phyloP scores from a whole-genome alignment of 352 stramenopile genomes.

The Globisporangium cederbergense region DNA sequence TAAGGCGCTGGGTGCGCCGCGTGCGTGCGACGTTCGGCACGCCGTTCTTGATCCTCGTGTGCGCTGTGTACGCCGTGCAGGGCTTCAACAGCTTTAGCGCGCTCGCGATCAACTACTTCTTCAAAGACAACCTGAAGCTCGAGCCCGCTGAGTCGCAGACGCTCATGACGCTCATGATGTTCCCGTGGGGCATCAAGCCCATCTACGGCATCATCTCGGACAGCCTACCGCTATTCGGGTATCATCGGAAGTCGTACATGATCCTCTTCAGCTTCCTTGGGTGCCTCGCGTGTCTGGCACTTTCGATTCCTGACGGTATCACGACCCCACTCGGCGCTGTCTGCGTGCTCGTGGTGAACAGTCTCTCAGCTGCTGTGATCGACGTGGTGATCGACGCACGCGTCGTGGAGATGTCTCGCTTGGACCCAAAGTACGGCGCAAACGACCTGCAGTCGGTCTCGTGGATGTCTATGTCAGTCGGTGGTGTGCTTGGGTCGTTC shows the following conservation, averaged over 20 bases:
- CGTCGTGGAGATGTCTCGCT: constrained; percentile 92
- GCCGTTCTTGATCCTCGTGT: constrained; percentile 66
- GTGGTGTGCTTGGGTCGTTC: constrained; percentile 92
- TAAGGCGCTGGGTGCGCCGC: constrained; percentile 44
- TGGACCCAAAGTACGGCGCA: constrained; percentile 82
- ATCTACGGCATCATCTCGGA: constrained; percentile 96
- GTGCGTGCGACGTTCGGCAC: constrained; percentile 65
- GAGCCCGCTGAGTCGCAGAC: constrained; percentile 91
- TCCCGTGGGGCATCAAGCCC: constrained; percentile 96
- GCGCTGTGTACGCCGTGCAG: constrained; percentile 92
- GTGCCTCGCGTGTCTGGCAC: constrained; percentile 46
- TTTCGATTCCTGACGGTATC: constrained; percentile 56
- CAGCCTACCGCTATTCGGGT: constrained; percentile 92
- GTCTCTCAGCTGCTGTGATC: constrained; percentile 89
- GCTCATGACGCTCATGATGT: constrained; percentile 90
- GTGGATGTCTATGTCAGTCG: constrained; percentile 91
- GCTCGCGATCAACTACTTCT: constrained; percentile 94
- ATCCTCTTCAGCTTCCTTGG: constrained; percentile 83
- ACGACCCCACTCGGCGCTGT: constrained; percentile 51
- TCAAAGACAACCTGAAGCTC: constrained; percentile 96
- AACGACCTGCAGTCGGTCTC: constrained; percentile 94
- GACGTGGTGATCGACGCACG: constrained; percentile 97
- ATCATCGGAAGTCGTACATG: constrained; percentile 94
- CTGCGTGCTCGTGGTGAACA: constrained; percentile 75
- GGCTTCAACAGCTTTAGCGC: constrained; percentile 91